These are phyloP conservation scores for Dendrobium officinale DNA, from an alignment of 106 monocot species.

Conservation along the genomic window DNA sequence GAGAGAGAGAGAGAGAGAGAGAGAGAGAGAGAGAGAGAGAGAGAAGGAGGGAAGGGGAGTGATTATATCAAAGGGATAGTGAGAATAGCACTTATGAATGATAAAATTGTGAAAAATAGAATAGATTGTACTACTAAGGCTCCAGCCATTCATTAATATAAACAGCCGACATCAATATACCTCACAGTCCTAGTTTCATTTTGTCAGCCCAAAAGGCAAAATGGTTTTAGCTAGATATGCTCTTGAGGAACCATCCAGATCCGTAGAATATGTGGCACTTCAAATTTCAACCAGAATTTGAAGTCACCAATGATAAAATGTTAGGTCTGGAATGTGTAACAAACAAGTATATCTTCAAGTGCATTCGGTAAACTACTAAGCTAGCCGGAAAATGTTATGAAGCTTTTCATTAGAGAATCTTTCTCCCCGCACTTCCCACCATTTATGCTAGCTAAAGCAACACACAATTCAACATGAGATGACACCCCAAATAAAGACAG, in stretches of 20 bases:
- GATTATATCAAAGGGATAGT: too few relatives aligned
- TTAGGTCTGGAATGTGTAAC: not conserved
- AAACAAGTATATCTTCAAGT: not conserved
- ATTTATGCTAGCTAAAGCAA: not conserved
- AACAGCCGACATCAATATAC: too few relatives aligned
- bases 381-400: not conserved
- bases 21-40: too few relatives aligned
- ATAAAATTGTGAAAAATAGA: too few relatives aligned
- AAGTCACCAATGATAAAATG: not conserved
- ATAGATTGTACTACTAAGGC: too few relatives aligned
- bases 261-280: not conserved
- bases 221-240: not conserved
- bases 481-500: not conserved
- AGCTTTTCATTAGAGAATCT: not conserved
- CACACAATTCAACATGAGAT: conserved; percentile 1
- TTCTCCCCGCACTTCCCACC: not conserved
- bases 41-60: too few relatives aligned
- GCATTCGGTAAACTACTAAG: not conserved
- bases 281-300: not conserved
- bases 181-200: too few relatives aligned
- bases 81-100: too few relatives aligned
- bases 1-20: too few relatives aligned
- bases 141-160: too few relatives aligned
- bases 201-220: not conserved
- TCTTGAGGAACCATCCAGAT: not conserved